Evolutionary conservation across 768 basidiomycete genomes (phyloP).

Genomic region (Tricholoma saponaceum): DNA sequence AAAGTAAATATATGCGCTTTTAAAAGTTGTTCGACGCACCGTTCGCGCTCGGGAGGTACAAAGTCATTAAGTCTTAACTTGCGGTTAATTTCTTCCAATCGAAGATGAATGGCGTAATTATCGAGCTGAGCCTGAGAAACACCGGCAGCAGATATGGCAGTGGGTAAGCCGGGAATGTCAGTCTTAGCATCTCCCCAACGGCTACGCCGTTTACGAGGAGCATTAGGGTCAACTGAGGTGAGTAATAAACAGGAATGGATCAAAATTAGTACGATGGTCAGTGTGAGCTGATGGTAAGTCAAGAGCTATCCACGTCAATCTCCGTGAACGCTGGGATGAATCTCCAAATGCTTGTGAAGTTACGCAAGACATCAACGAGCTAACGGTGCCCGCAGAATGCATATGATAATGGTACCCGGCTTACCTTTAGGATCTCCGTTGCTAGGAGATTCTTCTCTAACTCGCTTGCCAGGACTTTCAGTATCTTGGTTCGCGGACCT

Average conservation of each 20-base stretch:
- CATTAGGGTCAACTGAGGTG: slow-evolving; percentile 72
- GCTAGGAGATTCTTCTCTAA: slow-evolving; percentile 63
- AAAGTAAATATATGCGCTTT: slow-evolving; percentile 23
- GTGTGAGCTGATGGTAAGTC: slow-evolving; percentile 32
- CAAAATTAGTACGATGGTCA: slow-evolving; percentile 59
- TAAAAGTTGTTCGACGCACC: slow-evolving; percentile 42
- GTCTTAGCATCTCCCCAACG: slow-evolving; percentile 96
- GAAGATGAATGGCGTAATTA: slow-evolving; percentile 94
- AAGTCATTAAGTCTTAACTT: slow-evolving; percentile 93
- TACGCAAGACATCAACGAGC: slow-evolving; percentile 14
- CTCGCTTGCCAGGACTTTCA: slow-evolving; percentile 54
- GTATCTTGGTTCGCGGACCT: slow-evolving; percentile 54
- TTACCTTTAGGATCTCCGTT: slow-evolving; percentile 72
- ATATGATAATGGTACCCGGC: slow-evolving; percentile 29
- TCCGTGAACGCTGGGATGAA: slow-evolving; percentile 15
- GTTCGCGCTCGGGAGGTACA: slow-evolving; percentile 91
- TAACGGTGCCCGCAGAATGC: slow-evolving; percentile 6
- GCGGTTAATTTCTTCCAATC: slow-evolving; percentile 96
- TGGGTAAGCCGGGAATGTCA: slow-evolving; percentile 89
- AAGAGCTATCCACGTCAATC: slow-evolving; percentile 23
- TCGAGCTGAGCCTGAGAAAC: slow-evolving; percentile 96
- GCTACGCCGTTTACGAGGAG: slow-evolving; percentile 91
- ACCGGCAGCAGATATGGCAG: slow-evolving; percentile 88
- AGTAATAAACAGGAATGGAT: slow-evolving; percentile 39
- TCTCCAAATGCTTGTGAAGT: slow-evolving; percentile 17